These are phyloP conservation scores for Cubamyces lactineus DNA, from an alignment of 768 basidiomycete genomes.

Conservation along the genomic window DNA sequence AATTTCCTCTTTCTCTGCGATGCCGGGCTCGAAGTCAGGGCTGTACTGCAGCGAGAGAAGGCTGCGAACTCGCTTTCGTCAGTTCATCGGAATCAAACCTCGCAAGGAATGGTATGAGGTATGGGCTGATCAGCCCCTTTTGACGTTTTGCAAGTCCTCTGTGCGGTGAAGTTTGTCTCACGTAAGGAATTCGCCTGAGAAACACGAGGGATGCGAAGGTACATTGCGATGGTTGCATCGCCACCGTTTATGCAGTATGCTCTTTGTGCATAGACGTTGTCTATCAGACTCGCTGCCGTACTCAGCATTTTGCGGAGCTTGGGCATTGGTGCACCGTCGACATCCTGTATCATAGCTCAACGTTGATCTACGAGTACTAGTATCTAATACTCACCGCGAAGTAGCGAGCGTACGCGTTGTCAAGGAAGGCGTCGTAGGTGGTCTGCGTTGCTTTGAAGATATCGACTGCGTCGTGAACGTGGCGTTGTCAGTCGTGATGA, in stretches of 20 bases:
- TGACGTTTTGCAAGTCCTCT: not conserved
- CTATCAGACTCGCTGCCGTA: not conserved
- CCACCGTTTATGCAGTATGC: not conserved
- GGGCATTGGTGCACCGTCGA: not conserved
- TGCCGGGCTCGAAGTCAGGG: too few species aligned
- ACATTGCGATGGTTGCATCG: constrained; percentile 5
- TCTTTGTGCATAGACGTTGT: not conserved
- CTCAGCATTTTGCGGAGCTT: not conserved
- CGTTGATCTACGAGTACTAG: too few species aligned
- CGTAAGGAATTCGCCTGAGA: too few species aligned
- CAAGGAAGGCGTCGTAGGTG: not conserved
- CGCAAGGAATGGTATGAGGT: not conserved
- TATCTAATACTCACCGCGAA: too few species aligned
- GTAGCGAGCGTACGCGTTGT: not conserved
- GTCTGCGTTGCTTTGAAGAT: not conserved
- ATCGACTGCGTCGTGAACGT: not conserved
- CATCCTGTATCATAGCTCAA: not conserved
- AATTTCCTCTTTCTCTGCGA: not conserved
- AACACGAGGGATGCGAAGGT: too few species aligned
- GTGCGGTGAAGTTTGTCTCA: too few species aligned
- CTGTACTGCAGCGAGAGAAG: not conserved
- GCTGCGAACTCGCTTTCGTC: not conserved
- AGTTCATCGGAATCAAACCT: not conserved
- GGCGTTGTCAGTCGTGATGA: not conserved
- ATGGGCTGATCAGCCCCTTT: not conserved